phyloP scores from a whole-genome alignment of 176 grass and related monocot species.

The Coix lacrymajobi region DNA sequence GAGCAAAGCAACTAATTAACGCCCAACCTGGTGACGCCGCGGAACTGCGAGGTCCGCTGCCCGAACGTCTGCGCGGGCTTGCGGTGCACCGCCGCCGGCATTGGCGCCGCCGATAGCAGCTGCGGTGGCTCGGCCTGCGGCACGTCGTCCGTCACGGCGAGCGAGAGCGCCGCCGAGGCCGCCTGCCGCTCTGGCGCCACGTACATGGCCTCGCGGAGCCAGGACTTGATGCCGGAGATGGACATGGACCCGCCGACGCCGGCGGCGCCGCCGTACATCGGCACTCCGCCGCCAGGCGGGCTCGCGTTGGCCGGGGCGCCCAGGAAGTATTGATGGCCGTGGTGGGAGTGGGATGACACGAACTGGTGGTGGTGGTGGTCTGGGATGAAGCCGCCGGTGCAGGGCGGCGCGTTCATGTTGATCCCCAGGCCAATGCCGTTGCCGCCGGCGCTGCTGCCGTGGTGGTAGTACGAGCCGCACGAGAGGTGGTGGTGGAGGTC shows the following conservation, averaged over 20 bases:
- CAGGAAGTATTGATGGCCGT: conserved; percentile 29
- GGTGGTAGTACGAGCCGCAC: conserved; percentile 31
- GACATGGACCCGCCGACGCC: conserved; percentile 56
- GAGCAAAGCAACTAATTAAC: neutral
- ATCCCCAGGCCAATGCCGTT: conserved; percentile 41
- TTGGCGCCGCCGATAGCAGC: neutral
- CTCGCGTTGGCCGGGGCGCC: neutral
- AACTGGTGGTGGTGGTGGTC: conserved; percentile 25
- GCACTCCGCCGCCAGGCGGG: neutral
- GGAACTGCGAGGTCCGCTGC: conserved; percentile 86
- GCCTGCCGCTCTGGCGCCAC: conserved; percentile 32
- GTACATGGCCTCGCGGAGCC: conserved; percentile 70
- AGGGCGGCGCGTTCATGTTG: conserved; percentile 63
- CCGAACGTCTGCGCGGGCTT: conserved; percentile 71
- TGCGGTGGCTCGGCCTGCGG: conserved; percentile 9
- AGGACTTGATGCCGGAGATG: conserved; percentile 90
- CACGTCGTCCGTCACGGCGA: conserved; percentile 27
- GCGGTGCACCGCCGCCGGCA: conserved; percentile 35
- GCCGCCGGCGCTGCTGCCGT: conserved; percentile 5
- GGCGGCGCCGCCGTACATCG: conserved; percentile 31
- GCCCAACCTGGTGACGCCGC: conserved; percentile 72
- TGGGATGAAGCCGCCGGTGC: neutral
- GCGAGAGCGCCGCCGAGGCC: conserved; percentile 20
- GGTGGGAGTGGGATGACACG: neutral
- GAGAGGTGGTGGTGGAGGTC: conserved; percentile 24